Base-by-base conservation (phyloP, 192 early-diverging fungal genomes). In the Linnemannia exigua region DNA sequence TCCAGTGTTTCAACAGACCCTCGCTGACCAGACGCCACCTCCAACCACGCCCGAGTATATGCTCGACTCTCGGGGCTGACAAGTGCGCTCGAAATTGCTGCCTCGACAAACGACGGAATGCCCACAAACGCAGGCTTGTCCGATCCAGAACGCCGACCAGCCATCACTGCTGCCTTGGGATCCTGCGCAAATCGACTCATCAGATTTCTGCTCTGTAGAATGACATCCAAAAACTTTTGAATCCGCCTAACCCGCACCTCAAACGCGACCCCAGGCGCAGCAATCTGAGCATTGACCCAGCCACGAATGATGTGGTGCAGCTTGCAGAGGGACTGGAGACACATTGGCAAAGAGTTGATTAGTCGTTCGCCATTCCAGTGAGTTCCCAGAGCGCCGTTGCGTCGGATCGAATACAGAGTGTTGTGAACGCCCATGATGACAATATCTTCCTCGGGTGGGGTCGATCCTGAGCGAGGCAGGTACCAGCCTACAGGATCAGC, bases 101-200 rank as follows among this genome's bases (percentile, higher is more conserved):
- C 87, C 79, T 96, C 95, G 9, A 96, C 90, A 90, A 95, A 94
- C 0, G 92, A 92, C 3, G 94, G 95, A 44, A 95, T 91, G 15
- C 79, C 67, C 19, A 41, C 33, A 28, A 70, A 72, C 12, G 48
- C 16, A 25, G 48, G 50, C 33, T 46, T 66, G 28, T 63, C 58
- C 11, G 58, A 63, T 47, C 46, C 38, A 44, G 11, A 16, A 46
- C 6, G 61, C 78, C 47, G 87, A 48, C n/a, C 70, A 52, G 28
- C 14, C 1, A 25, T 63, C 6, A 25, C 1, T 3, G 14, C 58
- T 25, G 25, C 28, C 0, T 79, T 46, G 0, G 37, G 25, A 46
- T 86, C 84, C 36, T 68, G 54, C 51, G 74, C 75, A 76, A 86
- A 76, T 16, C 58, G 35, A 14, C 25, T 58, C 87, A 89, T 88